Percentiles rank a stretch among this genome's conserved stretches.
These are phyloP conservation scores for Rubroboletus pulcherrimus DNA, from an alignment of 768 basidiomycete genomes.

Conservation along the genomic window DNA sequence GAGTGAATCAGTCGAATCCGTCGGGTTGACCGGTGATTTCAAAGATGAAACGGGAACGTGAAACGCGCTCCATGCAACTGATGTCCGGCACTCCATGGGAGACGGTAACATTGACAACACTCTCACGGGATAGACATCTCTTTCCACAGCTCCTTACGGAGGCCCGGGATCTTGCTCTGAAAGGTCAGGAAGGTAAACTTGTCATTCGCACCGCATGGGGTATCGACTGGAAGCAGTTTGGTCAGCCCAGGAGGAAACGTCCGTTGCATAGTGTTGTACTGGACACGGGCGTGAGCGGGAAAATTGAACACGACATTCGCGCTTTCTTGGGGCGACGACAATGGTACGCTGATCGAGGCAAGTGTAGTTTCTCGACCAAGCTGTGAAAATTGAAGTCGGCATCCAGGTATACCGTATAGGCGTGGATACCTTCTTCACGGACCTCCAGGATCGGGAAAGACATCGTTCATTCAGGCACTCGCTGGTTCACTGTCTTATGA, in stretches of 20 bases:
- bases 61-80: constrained; percentile 86
- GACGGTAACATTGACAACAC: constrained; percentile 89
- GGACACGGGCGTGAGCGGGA: constrained; percentile 75
- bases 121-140: constrained; percentile 79
- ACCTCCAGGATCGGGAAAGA: constrained; percentile 97
- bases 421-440: constrained; percentile 94
- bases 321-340: constrained; percentile 78
- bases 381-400: constrained; percentile 4
- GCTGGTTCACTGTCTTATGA: constrained; percentile 92
- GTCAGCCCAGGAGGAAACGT: constrained; percentile 82
- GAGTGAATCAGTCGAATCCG: not conserved
- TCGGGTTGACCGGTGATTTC: constrained; percentile 3
- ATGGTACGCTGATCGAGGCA: constrained; percentile 97
- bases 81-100: constrained; percentile 96
- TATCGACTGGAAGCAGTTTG: constrained; percentile 94
- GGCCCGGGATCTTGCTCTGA: constrained; percentile 85
- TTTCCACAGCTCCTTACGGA: constrained; percentile 82
- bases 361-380: constrained; percentile 18
- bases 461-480: constrained; percentile 96
- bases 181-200: constrained; percentile 86
- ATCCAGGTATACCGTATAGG: constrained; percentile 89
- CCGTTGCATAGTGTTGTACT: constrained; percentile 88
- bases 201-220: constrained; percentile 98
- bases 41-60: constrained; percentile 92
- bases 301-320: constrained; percentile 74